Evolutionary conservation across 768 basidiomycete genomes (phyloP), one percentile per base, ranked within the genome.

Genomic region (Phlegmacium glaucopus): DNA sequence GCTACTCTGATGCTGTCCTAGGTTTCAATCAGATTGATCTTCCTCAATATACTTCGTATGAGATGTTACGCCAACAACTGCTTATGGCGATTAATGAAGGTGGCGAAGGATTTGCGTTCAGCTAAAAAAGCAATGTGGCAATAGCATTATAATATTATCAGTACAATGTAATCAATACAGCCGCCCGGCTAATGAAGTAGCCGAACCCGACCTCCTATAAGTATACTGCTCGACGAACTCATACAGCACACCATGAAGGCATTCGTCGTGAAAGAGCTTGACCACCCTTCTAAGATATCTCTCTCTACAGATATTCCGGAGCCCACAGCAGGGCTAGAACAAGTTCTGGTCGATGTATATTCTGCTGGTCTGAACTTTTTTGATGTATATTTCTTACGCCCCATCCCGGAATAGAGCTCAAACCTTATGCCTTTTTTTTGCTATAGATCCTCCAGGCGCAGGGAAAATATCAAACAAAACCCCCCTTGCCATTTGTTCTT

Each of bases 21-120:
- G 90, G 90, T 64, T 94, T 94, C 79, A 93, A 94, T 65, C 90
- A 94, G 64, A 92, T 93, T 49, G 93, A 95, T 65, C 76, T 99
- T 37, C 94, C 95, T 0, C 88, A 89, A 55, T 98, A 95, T 65
- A 87, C 90, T 2, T 92, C 90, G 13, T 98, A 99, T 61, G 96
- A 99, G 63, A 94, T 94, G 79, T 78, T 99, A 52, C 83, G 96
- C 22, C 88, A 90, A 53, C 91, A 91, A 64, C 66, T 99, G 30
- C 68, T 94, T 45, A 75, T 95, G 53, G 92, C 95, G 29, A 95
- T 98, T 61, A 93, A 89, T 58, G 96, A 98, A 66, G 94, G 94
- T 42, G 91, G 90, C 16, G 92, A 94, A 72, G 92, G 92, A 37
- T 98, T 98, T 65, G 95, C 91, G 44, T 94, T 94, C 65, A 75